Evolutionary conservation across 78 protist genomes (phyloP).

Genomic region (Anaeramoeba flamelloides): DNA sequence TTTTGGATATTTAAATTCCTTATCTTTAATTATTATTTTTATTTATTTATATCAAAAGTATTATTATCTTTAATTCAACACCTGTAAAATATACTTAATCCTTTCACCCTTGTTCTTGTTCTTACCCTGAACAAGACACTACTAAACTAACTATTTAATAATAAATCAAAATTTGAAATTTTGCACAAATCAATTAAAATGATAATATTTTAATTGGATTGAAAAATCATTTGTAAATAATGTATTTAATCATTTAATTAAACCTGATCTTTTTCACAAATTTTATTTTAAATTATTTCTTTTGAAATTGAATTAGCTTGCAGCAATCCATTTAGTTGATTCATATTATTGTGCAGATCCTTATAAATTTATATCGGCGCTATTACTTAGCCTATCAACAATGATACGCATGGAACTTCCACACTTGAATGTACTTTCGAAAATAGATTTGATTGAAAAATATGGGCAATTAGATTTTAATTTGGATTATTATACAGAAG

Average conservation of each 20-base stretch:
- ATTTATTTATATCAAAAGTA: no score
- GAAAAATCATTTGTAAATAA: background rate
- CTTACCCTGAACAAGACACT: no score
- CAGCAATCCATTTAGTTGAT: background rate
- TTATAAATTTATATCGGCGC: conserved; percentile 57
- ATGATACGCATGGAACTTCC: conserved; percentile 72
- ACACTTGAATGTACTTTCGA: conserved; percentile 83
- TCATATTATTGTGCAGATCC: conserved; percentile 61
- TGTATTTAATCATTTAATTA: background rate
- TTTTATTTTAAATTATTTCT: background rate
- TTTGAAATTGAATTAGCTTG: background rate
- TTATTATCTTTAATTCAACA: no score
- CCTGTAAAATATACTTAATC: no score
- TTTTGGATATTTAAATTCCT: no score
- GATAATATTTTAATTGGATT: background rate
- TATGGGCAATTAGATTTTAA: conserved; percentile 49
- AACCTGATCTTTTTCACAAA: background rate
- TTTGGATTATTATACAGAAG: conserved; percentile 62
- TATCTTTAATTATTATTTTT: no score
- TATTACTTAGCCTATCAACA: conserved; percentile 55
- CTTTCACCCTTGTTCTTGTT: no score
- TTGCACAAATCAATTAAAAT: background rate
- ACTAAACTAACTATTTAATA: background rate
- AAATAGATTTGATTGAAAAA: conserved; percentile 64
- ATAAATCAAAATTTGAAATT: background rate